These are phyloP conservation scores for Fusarium sp. DNA, from an alignment of 2,329 filamentous ascomycete genomes.

Conservation along the genomic window DNA sequence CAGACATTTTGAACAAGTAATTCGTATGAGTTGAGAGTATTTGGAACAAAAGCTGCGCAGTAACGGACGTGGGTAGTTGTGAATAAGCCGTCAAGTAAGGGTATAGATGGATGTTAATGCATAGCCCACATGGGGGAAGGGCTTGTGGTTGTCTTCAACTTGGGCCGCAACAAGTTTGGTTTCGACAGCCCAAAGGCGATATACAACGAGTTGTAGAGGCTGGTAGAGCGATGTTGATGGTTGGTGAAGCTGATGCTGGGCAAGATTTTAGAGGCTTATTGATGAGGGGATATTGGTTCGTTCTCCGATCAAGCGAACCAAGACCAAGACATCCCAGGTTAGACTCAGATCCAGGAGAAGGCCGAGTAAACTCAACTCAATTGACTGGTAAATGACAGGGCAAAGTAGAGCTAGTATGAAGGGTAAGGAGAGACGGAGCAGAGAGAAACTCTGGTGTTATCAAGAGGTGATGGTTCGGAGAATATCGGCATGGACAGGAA, in stretches of 20 bases:
- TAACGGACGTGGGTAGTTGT: neutral
- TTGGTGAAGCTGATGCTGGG: slow-evolving; percentile 14
- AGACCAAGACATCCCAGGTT: slow-evolving; percentile 23
- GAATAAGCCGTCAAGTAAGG: slow-evolving; percentile 2
- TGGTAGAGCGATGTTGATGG: neutral
- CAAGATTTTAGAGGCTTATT: slow-evolving; percentile 22
- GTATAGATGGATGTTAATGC: slow-evolving; percentile 12
- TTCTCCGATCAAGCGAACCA: slow-evolving; percentile 31
- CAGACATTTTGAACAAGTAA: slow-evolving; percentile 42
- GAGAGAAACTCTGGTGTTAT: neutral
- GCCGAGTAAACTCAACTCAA: slow-evolving; percentile 13
- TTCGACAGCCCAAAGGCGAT: neutral
- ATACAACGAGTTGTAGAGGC: neutral
- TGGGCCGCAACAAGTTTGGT: neutral
- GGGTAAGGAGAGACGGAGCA: neutral
- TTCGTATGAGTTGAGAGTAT: neutral
- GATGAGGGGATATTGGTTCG: slow-evolving; percentile 29
- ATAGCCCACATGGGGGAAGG: neutral
- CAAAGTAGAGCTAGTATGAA: neutral
- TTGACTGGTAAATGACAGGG: slow-evolving; percentile 4
- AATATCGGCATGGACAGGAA: slow-evolving; percentile 14
- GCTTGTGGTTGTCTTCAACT: neutral
- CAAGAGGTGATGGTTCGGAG: slow-evolving; percentile 6
- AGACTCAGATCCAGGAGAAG: slow-evolving; percentile 25
- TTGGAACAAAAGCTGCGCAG: neutral